Evolutionary conservation across 2,329 filamentous ascomycete genomes (phyloP), one percentile per base, ranked within the genome.

Genomic region (Colletotrichum eremochloae): DNA sequence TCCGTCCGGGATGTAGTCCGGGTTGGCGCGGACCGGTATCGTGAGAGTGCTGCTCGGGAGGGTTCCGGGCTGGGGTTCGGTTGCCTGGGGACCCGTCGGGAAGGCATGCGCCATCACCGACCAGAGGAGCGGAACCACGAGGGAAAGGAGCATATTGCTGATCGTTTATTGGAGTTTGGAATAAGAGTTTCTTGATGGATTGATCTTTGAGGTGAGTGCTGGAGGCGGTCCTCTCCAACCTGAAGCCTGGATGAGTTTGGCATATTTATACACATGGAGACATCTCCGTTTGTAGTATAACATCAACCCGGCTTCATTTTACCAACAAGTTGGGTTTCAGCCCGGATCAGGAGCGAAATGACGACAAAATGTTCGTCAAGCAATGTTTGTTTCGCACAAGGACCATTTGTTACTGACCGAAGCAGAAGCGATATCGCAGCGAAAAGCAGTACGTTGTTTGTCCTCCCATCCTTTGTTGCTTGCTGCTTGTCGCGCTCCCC

Each of bases 21-120:
- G 71, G 50, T 71, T 71, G n/a, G 38, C 56, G 8, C 52, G 56
- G 44, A 71, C 58, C 57, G 67, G 62, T 33, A 71, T 31, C n/a
- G 42, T 62, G 53, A 72, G 24, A 24, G 69, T 44, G 18, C 42
- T 50, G 38, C 52, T 60, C 42, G 29, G 69, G 67, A 38, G 29
- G 18, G 67, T 31, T 31, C 33, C 24, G 6, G 31, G 57, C 48
- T 46, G 46, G 20, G 20, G 38, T 24, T 24, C 56, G 48, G 57
- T 20, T 50, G 29, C 36, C 20, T 8, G 38, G 12, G 36, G 31
- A 15, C 12, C 57, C 44, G 66, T 58, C n/a, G 67, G 67, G 20
- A 58, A 3, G 53, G 67, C 67, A 55, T 24, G 20, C 38, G 61
- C 58, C 38, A 18, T 44, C n/a, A 48, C 55, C 46, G 61, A 38